Base-by-base conservation (phyloP, 352 stramenopile species). In the Phytophthora uliginosa region DNA sequence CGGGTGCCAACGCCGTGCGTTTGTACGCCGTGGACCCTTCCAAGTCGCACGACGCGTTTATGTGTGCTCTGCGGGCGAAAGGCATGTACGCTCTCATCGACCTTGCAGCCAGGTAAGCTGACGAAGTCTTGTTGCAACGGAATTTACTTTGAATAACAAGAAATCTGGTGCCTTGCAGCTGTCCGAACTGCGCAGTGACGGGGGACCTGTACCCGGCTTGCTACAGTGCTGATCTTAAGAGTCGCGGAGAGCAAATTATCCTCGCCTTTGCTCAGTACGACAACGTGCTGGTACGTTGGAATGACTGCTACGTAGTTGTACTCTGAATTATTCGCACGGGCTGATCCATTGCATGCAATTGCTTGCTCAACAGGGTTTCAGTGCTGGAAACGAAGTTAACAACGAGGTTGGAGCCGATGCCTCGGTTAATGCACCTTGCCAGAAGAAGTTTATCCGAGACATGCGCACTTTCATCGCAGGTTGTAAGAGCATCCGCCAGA, bases 361-460 rank as follows among this genome's bases (percentile, higher is more conserved):
- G 26, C 7, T 47, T 10, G 24, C 8, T 34, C 45, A 5, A 66
- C 34, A 74, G 66, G 73, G 63, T 9, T 93, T 95, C 67, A 93
- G 85, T 59, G 88, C 79, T 4, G 90, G 89, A 40, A 97, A 97
- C 72, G 90, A 97, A 71, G 71, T 95, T 31, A 96, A 95, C 65
- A 77, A 95, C 59, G 77, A 82, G n/a, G 78, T 89, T 8, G n/a
- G 2, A 48, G 47, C 52, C 0, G 69, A 78, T 13, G 60, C 73
- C 1, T 66, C 63, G 10, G 72, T 77, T 10, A 96, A 97, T 57
- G 88, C 85, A 10, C 84, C 91, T 9, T 98, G 92, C 71, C 88
- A 96, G 65, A 98, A 98, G 73, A 97, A 97, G 68, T 96, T 97
- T 57, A 74, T 98, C 38, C 76, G 82, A 4, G 92, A 97, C 62